A percentile compares a stretch with the other conserved stretches of the same genome.
phyloP scores from a whole-genome alignment of 441 rosid species.

The Dalechampia spathulata region DNA sequence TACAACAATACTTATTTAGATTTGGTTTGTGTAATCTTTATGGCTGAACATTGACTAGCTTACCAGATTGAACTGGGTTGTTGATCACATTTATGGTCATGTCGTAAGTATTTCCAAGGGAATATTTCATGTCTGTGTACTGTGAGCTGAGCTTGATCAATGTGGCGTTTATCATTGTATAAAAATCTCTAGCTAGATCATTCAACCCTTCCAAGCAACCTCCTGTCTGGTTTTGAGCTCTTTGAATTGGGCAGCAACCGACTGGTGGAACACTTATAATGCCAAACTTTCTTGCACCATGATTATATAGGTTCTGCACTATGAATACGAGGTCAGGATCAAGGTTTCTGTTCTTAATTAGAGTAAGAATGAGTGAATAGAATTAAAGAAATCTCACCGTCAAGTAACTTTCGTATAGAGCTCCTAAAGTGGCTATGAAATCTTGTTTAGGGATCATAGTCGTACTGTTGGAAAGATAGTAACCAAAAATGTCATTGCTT shows the following conservation, averaged over 20 bases:
- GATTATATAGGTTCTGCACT: slow-evolving; percentile 31
- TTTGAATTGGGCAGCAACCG: slow-evolving; percentile 52
- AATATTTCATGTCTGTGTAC: slow-evolving; percentile 30
- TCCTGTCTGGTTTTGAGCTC: slow-evolving; percentile 21
- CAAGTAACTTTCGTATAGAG: slow-evolving; percentile 24
- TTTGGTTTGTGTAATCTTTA: too few species aligned
- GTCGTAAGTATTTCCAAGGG: slow-evolving; percentile 39
- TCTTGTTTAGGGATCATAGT: slow-evolving; percentile 15
- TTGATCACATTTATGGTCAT: slow-evolving; percentile 40
- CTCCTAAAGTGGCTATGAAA: slow-evolving; percentile 28
- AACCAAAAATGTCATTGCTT: slow-evolving; percentile 39
- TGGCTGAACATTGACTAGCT: slow-evolving; percentile 15
- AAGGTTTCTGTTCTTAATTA: background rate
- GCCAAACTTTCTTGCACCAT: slow-evolving; percentile 48
- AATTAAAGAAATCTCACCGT: slow-evolving; percentile 20
- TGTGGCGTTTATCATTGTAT: slow-evolving; percentile 12
- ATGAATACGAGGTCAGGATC: background rate
- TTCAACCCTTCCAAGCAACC: slow-evolving; percentile 42
- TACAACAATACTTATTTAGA: too few species aligned
- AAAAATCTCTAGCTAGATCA: slow-evolving; percentile 30
- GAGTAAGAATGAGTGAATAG: background rate
- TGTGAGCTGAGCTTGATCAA: slow-evolving; percentile 36
- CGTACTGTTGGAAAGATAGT: slow-evolving; percentile 19
- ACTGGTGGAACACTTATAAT: slow-evolving; percentile 39
- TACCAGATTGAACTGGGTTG: slow-evolving; percentile 29